A percentile compares a stretch with the other conserved stretches of the same genome.
Conservation (phyloP, 106 monocot species). For the Dactylorhiza incarnata region DNA sequence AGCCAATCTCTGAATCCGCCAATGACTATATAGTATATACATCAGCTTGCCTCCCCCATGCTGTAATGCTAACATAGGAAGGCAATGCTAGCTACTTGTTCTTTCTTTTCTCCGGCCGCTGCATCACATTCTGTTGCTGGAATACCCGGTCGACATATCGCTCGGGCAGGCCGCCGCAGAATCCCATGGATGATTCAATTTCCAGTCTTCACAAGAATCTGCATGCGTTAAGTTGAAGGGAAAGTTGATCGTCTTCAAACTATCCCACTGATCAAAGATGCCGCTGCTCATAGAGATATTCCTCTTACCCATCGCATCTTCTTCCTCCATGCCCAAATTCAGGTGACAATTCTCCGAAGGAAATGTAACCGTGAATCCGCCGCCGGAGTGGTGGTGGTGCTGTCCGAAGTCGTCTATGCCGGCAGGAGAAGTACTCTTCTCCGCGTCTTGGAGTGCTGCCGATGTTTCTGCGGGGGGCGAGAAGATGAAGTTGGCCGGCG, state of each 20-base stretch:
- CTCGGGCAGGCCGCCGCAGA: conserved; percentile 12
- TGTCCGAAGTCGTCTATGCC: conserved; percentile 43
- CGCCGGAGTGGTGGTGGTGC: conserved; percentile 18
- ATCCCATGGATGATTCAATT: conserved; percentile 28
- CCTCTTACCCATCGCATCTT: conserved; percentile 18
- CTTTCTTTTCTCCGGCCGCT: too few relatives aligned
- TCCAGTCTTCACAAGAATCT: conserved; percentile 33
- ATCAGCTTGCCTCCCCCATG: background rate
- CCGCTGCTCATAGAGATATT: background rate
- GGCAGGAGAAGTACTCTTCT: conserved; percentile 13
- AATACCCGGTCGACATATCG: conserved; percentile 28
- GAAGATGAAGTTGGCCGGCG: conserved; percentile 33
- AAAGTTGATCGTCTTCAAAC: conserved; percentile 11
- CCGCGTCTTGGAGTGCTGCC: conserved; percentile 10
- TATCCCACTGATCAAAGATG: conserved; percentile 19
- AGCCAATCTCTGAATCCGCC: too few relatives aligned
- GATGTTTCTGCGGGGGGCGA: conserved; percentile 22
- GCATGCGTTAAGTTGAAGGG: conserved; percentile 18
- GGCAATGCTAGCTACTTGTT: conserved; percentile 9
- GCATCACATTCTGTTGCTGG: conserved; percentile 29
- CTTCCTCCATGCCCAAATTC: conserved; percentile 13
- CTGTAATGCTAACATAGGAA: conserved; percentile 6
- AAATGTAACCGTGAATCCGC: conserved; percentile 23
- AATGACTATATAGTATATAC: too few relatives aligned
- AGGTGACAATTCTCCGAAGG: conserved; percentile 12